Evolutionary conservation across 352 stramenopile genomes (phyloP), one percentile per base, ranked within the genome.

Genomic region (Globisporangium cystogenes): DNA sequence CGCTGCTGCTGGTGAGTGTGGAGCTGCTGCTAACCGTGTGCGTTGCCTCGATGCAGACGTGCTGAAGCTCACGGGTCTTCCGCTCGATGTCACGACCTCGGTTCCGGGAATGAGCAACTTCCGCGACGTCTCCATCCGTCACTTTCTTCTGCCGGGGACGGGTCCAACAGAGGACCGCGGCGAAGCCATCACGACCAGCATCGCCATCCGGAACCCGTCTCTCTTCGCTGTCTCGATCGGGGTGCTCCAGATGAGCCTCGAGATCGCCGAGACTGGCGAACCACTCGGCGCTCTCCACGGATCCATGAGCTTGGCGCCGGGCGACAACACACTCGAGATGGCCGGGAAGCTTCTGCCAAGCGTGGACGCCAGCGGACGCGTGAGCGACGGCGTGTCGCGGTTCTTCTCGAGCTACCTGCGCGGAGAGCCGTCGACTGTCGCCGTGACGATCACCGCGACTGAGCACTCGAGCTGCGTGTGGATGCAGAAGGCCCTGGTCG

Each of bases 351-450:
- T 92, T n/a, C 59, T 79, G 12, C 81, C 81, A 16, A 63, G 57
- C 3, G 11, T 65, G 31, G 74, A 90, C 51, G 12, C 58, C 24
- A 42, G 51, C 20, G 78, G 76, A 4, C 52, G 61, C 48, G 74
- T 87, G 43, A 89, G 78, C 53, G 52, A 64, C 45, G 67, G 57
- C 4, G 67, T 92, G 0, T 61, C 69, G 2, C 57, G 27, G 11
- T 88, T 92, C 62, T 92, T 92, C 53, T 92, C 81, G 14, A 70
- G 49, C 8, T 92, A 90, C 39, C 55, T 92, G 2, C 55, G 70
- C 12, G 76, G 81, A 1, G 63, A 75, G 20, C 62, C 64, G n/a
- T 88, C 76, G 21, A 68, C 59, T n/a, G 55, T 92, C 10, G 52
- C 60, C 45, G 81, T 87, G 18, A 70, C 57, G 14, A 82, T 92